Percentiles rank a stretch among this genome's conserved stretches.
Conservation (phyloP, 1,139 yeast species). For the Geotrichum reessii region DNA sequence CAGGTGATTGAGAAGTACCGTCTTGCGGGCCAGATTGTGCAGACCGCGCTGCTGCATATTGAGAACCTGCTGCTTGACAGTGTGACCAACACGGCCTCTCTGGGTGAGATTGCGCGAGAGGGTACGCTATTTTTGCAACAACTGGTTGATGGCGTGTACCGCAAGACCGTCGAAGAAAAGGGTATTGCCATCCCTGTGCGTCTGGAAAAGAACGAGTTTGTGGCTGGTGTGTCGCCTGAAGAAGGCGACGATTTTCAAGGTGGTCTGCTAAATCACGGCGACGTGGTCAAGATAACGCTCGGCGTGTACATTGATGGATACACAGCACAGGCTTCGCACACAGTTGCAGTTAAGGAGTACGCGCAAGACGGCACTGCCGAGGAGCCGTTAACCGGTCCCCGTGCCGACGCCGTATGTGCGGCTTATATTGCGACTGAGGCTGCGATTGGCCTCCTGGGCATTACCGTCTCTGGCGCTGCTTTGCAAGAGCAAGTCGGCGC, state of each 20-base stretch:
- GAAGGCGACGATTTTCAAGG: constrained; percentile 53
- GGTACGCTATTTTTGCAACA: constrained; percentile 64
- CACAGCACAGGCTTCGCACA: constrained; percentile 80
- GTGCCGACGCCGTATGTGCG: constrained; percentile 88
- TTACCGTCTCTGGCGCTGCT: constrained; percentile 58
- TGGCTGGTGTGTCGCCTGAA: constrained; percentile 82
- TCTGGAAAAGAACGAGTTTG: constrained; percentile 75
- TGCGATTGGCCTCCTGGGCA: constrained; percentile 65
- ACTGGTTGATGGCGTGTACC: constrained; percentile 28
- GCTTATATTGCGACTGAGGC: constrained; percentile 85
- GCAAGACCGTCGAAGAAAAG: constrained; percentile 42
- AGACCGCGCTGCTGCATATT: constrained; percentile 69
- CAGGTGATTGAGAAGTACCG: constrained; percentile 73
- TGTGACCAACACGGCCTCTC: constrained; percentile 41
- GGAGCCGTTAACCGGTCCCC: constrained; percentile 75
- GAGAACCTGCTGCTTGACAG: constrained; percentile 59
- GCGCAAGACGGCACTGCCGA: constrained; percentile 41
- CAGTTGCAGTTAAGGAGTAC: constrained; percentile 68
- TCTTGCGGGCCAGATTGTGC: constrained; percentile 87
- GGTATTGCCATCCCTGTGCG: constrained; percentile 92
- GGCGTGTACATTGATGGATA: constrained; percentile 86
- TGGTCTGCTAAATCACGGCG: constrained; percentile 58
- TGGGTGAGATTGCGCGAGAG: constrained; percentile 73
- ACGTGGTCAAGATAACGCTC: constrained; percentile 68
- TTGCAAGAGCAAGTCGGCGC: constrained; percentile 47